Base-by-base conservation (phyloP, 2,329 filamentous ascomycete genomes). In the Claviceps cyperi region DNA sequence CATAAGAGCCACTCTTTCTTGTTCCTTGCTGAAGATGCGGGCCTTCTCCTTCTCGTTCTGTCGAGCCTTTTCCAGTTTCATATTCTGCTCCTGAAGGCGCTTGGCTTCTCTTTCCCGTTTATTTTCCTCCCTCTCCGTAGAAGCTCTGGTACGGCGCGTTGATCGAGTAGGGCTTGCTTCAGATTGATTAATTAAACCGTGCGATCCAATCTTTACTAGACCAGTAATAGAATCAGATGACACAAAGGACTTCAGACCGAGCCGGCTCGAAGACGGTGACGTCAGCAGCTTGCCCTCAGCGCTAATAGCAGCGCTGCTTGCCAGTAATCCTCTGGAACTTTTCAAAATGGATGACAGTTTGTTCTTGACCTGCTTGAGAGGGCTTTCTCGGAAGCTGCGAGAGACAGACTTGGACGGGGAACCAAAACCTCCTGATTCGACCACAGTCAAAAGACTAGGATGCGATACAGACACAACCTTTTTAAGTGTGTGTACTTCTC, bases 331-430 rank as follows among this genome's bases (percentile, higher is more conserved):
- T 64, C 86, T 91, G 4, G 90, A 92, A 50, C 83, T 86, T 66
- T 89, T 90, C 58, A 96, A 73, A 52, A 95, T 89, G 9, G 90
- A 94, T 45, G 91, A 94, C 46, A 97, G 73, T 63, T 89, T 94
- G 60, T 86, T 87, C 69, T 95, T 97, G 28, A 92, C 90, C 48
- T 92, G 88, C 65, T 90, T 95, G 52, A 96, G 67, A 5, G 88
- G 88, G 52, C 84, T 91, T 56, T 94, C 89, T 7, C 75, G 72
- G 58, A 78, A 72, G 46, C 63, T 69, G 50, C 77, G 69, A 5
- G 75, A 71, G 0, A 77, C 77, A 1, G 79, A 81, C 56, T 79
- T 80, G 2, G 69, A 63, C 55, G 75, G 69, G 64, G 76, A 68
- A 64, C 75, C 58, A 15, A 77, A 60, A 8, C 54, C 58, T 14